These are phyloP conservation scores for Epicoccum nigrum DNA, from an alignment of 2,329 filamentous ascomycete species.

Conservation along the genomic window DNA sequence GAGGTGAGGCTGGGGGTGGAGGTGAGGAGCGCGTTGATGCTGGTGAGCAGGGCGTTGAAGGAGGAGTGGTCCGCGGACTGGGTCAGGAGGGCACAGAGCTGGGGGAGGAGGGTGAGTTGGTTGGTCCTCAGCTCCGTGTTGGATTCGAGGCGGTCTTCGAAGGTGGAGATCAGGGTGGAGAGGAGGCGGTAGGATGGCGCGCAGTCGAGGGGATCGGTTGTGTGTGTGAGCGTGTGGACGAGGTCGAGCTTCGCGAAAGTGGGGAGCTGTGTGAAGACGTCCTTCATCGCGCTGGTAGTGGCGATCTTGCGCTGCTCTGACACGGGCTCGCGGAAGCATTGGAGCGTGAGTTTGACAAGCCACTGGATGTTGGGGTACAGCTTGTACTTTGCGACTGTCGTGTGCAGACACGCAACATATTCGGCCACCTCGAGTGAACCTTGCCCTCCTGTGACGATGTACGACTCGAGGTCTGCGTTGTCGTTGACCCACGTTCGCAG, in stretches of 20 bases:
- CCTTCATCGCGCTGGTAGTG: slow-evolving; percentile 20
- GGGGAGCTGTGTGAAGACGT: slow-evolving; percentile 23
- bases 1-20: slow-evolving; percentile 49
- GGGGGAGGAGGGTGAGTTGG: slow-evolving; percentile 37
- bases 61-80: slow-evolving; percentile 61
- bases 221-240: slow-evolving; percentile 21
- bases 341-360: slow-evolving; percentile 33
- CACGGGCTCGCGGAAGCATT: slow-evolving; percentile 25
- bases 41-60: slow-evolving; percentile 58
- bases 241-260: slow-evolving; percentile 31
- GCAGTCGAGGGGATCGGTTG: slow-evolving; percentile 10
- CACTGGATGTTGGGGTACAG: slow-evolving; percentile 29
- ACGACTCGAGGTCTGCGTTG: slow-evolving; percentile 28
- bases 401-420: slow-evolving; percentile 29
- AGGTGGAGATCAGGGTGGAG: slow-evolving; percentile 33
- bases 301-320: slow-evolving; percentile 15
- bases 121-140: slow-evolving; percentile 31
- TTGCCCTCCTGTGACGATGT: slow-evolving; percentile 14
- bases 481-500: slow-evolving; percentile 32
- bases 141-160: slow-evolving; percentile 34
- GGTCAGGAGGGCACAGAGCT: slow-evolving; percentile 29
- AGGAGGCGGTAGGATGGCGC: slow-evolving; percentile 32
- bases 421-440: slow-evolving; percentile 20
- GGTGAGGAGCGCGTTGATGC: slow-evolving; percentile 53
- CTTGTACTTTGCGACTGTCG: slow-evolving; percentile 30